A percentile compares a stretch with the other conserved stretches of the same genome.
Evolutionary conservation across 1,284 basidiomycete genomes (phyloP).

Genomic region (Apiotrichum mycotoxinovorans): DNA sequence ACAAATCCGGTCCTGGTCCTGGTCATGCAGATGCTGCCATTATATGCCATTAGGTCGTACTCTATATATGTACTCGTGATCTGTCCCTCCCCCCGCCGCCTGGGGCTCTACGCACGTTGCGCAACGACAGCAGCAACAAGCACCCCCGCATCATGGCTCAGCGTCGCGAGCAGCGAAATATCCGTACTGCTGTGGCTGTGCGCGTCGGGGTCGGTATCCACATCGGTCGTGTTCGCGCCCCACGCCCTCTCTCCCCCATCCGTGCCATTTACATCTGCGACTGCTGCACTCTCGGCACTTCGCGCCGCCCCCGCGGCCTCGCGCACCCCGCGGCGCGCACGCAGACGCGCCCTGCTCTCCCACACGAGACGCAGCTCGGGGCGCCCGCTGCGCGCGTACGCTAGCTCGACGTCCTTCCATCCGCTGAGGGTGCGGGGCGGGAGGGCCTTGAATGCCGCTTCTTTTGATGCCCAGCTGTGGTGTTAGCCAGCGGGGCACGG

Average conservation of each 20-base stretch:
- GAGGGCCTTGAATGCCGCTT: slow-evolving; percentile 84
- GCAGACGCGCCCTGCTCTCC: neutral
- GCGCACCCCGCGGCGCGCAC: neutral
- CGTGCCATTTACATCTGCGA: too few species aligned
- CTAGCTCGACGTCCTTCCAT: slow-evolving; percentile 67
- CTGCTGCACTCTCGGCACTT: neutral
- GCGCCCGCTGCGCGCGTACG: slow-evolving; percentile 22
- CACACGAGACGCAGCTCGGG: slow-evolving; percentile 18
- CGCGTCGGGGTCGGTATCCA: neutral
- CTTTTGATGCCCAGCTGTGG: slow-evolving; percentile 77
- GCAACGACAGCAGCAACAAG: slow-evolving; percentile 70
- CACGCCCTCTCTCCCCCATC: too few species aligned
- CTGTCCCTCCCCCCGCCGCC: too few species aligned
- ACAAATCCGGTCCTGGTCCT: too few species aligned
- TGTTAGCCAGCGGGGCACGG: slow-evolving; percentile 10
- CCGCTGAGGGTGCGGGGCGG: slow-evolving; percentile 60
- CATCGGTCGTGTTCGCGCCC: neutral
- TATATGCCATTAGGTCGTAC: too few species aligned
- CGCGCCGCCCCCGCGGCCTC: neutral
- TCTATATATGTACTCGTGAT: too few species aligned
- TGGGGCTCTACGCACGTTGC: slow-evolving; percentile 45
- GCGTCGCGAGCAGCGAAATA: slow-evolving; percentile 59
- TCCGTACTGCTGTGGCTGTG: too few species aligned
- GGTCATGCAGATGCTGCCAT: too few species aligned
- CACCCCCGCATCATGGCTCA: slow-evolving; percentile 83